phyloP scores from a whole-genome alignment of 805 yeast genomes.

The Metschnikowia shivogae region DNA sequence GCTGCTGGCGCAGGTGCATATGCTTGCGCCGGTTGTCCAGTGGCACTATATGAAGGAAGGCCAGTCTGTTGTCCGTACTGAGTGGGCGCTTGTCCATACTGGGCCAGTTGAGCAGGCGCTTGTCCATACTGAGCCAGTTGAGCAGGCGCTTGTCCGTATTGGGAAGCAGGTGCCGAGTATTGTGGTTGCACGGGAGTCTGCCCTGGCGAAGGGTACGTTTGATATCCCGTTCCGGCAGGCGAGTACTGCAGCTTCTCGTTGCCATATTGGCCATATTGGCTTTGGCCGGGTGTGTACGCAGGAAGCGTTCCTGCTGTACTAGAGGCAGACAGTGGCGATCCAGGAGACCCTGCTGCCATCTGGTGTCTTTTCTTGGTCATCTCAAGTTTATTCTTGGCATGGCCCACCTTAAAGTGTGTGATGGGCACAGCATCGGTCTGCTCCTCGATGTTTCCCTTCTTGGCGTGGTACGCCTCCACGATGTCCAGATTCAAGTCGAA shows the following conservation, averaged over 20 bases:
- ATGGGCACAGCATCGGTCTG: constrained; percentile 84
- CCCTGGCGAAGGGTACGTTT: constrained; percentile 11
- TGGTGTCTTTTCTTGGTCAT: constrained; percentile 75
- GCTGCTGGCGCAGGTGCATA: constrained; percentile 10
- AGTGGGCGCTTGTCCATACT: constrained; percentile 5
- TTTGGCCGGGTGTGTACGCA: constrained; percentile 34
- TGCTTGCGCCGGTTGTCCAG: constrained; percentile 7
- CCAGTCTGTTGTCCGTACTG: constrained; percentile 10
- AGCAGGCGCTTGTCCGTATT: constrained; percentile 22
- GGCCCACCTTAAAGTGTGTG: constrained; percentile 86
- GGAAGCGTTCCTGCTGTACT: constrained; percentile 27
- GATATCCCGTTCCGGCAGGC: constrained; percentile 9
- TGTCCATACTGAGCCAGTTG: constrained; percentile 24
- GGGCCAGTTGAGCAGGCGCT: constrained; percentile 10
- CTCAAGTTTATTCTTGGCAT: constrained; percentile 80
- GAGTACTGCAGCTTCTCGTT: constrained; percentile 13
- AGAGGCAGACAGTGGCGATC: constrained; percentile 20
- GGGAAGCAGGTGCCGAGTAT: constrained; percentile 11
- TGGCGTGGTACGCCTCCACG: constrained; percentile 68
- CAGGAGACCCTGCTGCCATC: constrained; percentile 26
- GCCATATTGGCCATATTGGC: constrained; percentile 14
- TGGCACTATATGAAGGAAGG: constrained; percentile 15
- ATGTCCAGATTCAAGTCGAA: constrained; percentile 85
- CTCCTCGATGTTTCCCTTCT: constrained; percentile 90
- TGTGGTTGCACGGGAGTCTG: constrained; percentile 16